Evolutionary conservation across 768 basidiomycete species (phyloP), one percentile per base, ranked within the genome.

Genomic region (Solioccasus polychromus): DNA sequence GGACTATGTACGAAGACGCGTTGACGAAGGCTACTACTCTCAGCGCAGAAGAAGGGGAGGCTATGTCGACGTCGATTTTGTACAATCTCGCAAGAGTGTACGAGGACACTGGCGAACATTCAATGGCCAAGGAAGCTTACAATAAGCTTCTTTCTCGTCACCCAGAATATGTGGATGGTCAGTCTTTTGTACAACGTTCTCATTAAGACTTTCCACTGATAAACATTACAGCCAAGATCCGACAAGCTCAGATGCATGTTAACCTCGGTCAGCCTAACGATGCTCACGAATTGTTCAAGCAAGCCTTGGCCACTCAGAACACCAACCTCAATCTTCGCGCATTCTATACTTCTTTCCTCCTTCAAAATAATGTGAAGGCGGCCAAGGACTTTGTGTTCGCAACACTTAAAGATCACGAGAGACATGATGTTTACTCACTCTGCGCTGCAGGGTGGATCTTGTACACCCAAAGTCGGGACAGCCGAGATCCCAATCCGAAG

Each of bases 101-200:
- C 57, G 96, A 99, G 64, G 91, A 92, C 37, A 73, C 79, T 42
- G 86, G 86, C 1, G 84, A 90, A 28, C 74, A 76, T 5, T 73
- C 67, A 2, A 74, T 84, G 49, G 94, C 95, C 2, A 83, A 76
- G 51, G 89, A 87, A 53, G 92, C 90, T 2, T 98, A 94, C 57
- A 80, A 85, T 38, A 92, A 92, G 65, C 73, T 98, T 8, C 67
- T 97, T 28, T 71, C 80, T n/a, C 76, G 87, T 42, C 95, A 98
- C 72, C 92, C 94, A 1, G 96, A 98, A 68, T 97, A 95, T 61
- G 79, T 93, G 19, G 95, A 97, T 61, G 95, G 94, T 95, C 54
- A 37, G 86, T 71, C 26, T 42, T 39, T 29, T n/a, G 36, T 41
- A 17, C 0, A 8, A 23, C 31, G 7, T 18, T 7, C 23, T 34